Conservation (phyloP, 768 basidiomycete genomes). For the Collybia sordida region DNA sequence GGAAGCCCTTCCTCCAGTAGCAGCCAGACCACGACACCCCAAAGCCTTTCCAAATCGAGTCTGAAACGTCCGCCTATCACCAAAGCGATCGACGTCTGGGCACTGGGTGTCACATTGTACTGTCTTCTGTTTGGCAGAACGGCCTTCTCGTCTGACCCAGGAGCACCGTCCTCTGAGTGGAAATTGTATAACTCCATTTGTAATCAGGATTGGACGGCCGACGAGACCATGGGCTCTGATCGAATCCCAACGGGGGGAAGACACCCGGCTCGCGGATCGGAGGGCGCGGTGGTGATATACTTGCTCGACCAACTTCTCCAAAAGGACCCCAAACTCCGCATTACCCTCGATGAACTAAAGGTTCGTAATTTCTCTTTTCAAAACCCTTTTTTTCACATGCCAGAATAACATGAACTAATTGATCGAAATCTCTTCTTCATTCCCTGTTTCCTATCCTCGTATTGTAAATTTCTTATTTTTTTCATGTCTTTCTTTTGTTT, state of each 20-base stretch:
- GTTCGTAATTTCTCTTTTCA: constrained; percentile 31
- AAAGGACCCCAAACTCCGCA: constrained; percentile 74
- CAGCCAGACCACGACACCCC: constrained; percentile 22
- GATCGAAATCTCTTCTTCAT: too few relatives aligned
- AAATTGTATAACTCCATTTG: constrained; percentile 80
- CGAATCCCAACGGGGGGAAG: constrained; percentile 62
- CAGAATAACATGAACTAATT: not conserved
- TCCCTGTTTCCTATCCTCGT: too few relatives aligned
- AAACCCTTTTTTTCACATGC: constrained; percentile 5
- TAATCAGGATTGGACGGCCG: constrained; percentile 69
- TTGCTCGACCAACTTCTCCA: constrained; percentile 76
- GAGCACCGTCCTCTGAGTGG: constrained; percentile 51
- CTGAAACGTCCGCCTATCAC: constrained; percentile 59
- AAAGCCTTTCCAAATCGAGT: constrained; percentile 2
- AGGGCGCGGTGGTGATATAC: constrained; percentile 64
- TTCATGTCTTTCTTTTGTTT: constrained; percentile 7
- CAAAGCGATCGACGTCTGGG: constrained; percentile 97
- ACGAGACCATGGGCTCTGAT: constrained; percentile 73
- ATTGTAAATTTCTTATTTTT: too few relatives aligned
- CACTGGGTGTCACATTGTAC: constrained; percentile 93
- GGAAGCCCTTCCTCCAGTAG: constrained; percentile 23
- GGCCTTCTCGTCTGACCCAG: constrained; percentile 56
- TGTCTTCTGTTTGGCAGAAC: constrained; percentile 88
- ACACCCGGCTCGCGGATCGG: constrained; percentile 42
- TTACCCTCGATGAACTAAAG: constrained; percentile 83